Percentiles rank a stretch among this genome's conserved stretches.
Conservation (phyloP, 768 basidiomycete genomes). For the Hericium erinaceus region DNA sequence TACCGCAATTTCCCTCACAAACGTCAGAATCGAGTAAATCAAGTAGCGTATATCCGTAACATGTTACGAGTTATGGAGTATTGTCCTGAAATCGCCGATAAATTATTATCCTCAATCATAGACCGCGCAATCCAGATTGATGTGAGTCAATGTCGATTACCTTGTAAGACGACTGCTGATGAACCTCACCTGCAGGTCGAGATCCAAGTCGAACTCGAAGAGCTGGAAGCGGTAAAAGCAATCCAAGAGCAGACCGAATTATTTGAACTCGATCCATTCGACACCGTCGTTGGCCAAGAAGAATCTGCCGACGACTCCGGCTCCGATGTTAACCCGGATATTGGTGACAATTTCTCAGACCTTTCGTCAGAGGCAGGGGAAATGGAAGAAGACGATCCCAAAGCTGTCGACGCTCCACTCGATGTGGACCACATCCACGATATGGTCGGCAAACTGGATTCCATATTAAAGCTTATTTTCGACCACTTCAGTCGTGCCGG, state of each 20-base stretch:
- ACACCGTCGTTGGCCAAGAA: conserved; percentile 73
- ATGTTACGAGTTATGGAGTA: conserved; percentile 74
- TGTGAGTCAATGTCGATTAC: conserved; percentile 29
- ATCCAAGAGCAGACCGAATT: conserved; percentile 41
- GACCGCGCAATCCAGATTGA: conserved; percentile 96
- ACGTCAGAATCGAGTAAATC: conserved; percentile 67
- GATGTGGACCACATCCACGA: conserved; percentile 66
- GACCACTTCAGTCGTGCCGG: conserved; percentile 64
- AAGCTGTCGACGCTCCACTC: conserved; percentile 33
- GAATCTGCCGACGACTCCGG: conserved; percentile 46
- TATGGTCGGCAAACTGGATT: conserved; percentile 90
- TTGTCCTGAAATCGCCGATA: conserved; percentile 80
- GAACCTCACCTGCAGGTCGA: conserved; percentile 54
- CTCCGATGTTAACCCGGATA: conserved; percentile 38
- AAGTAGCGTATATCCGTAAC: conserved; percentile 89
- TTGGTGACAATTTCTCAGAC: conserved; percentile 53
- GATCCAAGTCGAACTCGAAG: conserved; percentile 92
- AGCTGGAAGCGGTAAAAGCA: conserved; percentile 63
- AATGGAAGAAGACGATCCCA: conserved; percentile 33
- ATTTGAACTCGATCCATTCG: conserved; percentile 81
- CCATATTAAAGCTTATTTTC: conserved; percentile 76
- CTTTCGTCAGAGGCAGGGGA: conserved; percentile 63
- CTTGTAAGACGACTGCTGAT: neutral
- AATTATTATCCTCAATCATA: conserved; percentile 77
- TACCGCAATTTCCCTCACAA: conserved; percentile 89